A percentile compares a stretch with the other conserved stretches of the same genome.
Evolutionary conservation across 2,329 filamentous ascomycete species (phyloP).

Genomic region (Pestalotiopsis sp.): DNA sequence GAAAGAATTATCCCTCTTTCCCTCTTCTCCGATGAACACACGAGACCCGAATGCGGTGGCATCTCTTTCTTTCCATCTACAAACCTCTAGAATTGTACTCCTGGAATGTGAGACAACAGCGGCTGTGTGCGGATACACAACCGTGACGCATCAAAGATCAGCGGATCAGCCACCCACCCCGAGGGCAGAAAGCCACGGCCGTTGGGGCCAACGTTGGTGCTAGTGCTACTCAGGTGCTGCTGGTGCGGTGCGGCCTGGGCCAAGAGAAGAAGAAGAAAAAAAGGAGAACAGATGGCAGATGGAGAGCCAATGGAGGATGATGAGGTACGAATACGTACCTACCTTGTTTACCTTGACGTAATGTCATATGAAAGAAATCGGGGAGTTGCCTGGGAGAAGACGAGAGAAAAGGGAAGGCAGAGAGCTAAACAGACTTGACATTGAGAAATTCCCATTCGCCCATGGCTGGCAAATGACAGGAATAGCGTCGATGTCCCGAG

Average conservation of each 20-base stretch:
- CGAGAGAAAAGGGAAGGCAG: neutral
- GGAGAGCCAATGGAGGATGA: neutral
- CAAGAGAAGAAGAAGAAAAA: neutral
- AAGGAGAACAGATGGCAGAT: neutral
- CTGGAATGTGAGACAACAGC: slow-evolving; percentile 11
- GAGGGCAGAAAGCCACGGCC: neutral
- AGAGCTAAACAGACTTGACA: too few relatives aligned
- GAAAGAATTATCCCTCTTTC: neutral
- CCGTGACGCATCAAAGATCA: slow-evolving; percentile 2
- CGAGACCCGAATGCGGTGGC: neutral
- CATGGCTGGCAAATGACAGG: slow-evolving; percentile 12
- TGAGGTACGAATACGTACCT: neutral
- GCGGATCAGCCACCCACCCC: neutral
- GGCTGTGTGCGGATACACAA: neutral
- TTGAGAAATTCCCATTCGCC: neutral
- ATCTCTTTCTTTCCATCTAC: neutral
- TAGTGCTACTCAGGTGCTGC: neutral
- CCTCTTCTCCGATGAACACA: neutral
- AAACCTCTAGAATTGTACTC: neutral
- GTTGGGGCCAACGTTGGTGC: neutral
- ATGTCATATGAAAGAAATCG: neutral
- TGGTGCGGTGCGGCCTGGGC: neutral
- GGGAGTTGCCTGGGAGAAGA: neutral
- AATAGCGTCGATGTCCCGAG: slow-evolving; percentile 18
- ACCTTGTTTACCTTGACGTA: neutral